A percentile compares a stretch with the other conserved stretches of the same genome.
Evolutionary conservation across 768 basidiomycete species (phyloP).

Genomic region (Hemileccinum rubropunctum): DNA sequence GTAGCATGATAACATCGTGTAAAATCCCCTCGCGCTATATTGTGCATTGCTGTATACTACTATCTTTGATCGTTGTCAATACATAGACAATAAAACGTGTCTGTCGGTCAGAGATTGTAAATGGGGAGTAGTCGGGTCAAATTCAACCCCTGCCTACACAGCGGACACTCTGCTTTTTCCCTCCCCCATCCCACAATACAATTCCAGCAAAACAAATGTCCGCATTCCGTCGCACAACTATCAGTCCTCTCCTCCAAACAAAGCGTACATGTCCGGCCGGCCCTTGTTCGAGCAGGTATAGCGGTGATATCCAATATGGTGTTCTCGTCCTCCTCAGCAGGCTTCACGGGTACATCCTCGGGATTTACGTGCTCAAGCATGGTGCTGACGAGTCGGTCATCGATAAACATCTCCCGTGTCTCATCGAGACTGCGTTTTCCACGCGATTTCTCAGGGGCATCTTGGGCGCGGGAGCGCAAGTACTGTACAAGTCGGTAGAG

Average conservation of each 20-base stretch:
- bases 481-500: slow-evolving; percentile 55
- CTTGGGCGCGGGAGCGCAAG: slow-evolving; percentile 35
- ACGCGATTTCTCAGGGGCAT: slow-evolving; percentile 27
- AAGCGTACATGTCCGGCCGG: slow-evolving; percentile 71
- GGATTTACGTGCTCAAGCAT: slow-evolving; percentile 50
- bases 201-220: slow-evolving; percentile 87
- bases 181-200: slow-evolving; percentile 88
- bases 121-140: slow-evolving; percentile 72
- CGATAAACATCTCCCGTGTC: slow-evolving; percentile 46
- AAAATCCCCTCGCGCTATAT: slow-evolving; percentile 12
- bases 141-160: slow-evolving; percentile 77
- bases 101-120: slow-evolving; percentile 67
- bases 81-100: not conserved
- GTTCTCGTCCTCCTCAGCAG: slow-evolving; percentile 68
- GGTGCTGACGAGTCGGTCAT: slow-evolving; percentile 57
- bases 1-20: slow-evolving; percentile 26
- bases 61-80: slow-evolving; percentile 1
- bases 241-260: slow-evolving; percentile 84
- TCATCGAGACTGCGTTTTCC: slow-evolving; percentile 33
- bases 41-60: slow-evolving; percentile 23
- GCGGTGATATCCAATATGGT: slow-evolving; percentile 60
- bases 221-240: slow-evolving; percentile 83
- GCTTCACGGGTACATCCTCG: slow-evolving; percentile 51
- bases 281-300: slow-evolving; percentile 52
- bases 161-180: slow-evolving; percentile 88